phyloP scores from a whole-genome alignment of 169 alveolate genomes.

The Besnoitia besnoiti region DNA sequence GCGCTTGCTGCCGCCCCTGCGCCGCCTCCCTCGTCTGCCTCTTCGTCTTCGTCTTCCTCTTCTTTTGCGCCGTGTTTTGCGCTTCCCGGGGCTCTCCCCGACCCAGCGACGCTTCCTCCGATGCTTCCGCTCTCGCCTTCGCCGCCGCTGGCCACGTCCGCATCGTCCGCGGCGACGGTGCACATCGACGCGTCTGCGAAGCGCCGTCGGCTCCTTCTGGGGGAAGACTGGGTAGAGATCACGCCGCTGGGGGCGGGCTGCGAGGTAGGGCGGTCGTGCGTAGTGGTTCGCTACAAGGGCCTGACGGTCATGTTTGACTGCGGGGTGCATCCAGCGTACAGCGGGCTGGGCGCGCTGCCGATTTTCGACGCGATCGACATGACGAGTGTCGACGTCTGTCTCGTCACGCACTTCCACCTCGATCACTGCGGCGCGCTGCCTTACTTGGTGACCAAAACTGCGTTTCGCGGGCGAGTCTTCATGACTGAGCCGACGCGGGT shows the following conservation, averaged over 20 bases:
- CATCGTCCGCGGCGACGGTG: background rate
- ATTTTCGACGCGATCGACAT: constrained; percentile 96
- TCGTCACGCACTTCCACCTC: constrained; percentile 98
- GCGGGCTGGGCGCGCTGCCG: constrained; percentile 98
- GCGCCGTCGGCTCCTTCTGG: background rate
- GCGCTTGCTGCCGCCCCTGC: no score
- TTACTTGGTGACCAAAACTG: constrained; percentile 94
- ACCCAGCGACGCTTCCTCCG: background rate
- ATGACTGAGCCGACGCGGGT: constrained; percentile 97
- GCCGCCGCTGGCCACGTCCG: background rate
- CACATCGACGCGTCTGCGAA: background rate
- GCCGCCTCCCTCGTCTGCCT: background rate
- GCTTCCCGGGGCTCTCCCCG: background rate
- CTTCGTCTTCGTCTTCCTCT: background rate
- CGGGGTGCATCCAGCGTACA: constrained; percentile 98
- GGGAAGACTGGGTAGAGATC: constrained; percentile 23
- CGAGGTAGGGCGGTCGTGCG: constrained; percentile 97
- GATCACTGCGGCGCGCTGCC: constrained; percentile 99
- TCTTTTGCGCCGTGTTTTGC: background rate
- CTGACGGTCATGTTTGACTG: constrained; percentile 97
- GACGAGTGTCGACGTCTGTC: constrained; percentile 91
- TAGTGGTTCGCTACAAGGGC: constrained; percentile 89
- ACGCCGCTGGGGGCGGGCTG: constrained; percentile 90
- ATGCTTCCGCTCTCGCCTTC: background rate
- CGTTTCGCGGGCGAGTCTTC: constrained; percentile 91